These are phyloP conservation scores for Bombardia bombarda DNA, from an alignment of 495 filamentous ascomycete species.

Conservation along the genomic window DNA sequence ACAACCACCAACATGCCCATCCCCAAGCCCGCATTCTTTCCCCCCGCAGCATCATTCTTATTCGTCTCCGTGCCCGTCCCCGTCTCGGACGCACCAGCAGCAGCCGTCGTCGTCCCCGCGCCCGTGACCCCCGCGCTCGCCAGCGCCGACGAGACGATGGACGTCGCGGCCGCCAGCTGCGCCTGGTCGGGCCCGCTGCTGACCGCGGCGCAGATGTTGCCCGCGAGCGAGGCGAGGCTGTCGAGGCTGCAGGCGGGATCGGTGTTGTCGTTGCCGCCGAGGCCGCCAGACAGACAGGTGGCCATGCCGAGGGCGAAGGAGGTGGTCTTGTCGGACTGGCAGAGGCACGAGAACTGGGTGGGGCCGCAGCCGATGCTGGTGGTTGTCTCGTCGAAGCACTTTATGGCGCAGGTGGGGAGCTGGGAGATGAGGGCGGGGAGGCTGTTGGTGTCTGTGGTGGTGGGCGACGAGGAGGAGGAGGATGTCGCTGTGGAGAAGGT, in stretches of 20 bases:
- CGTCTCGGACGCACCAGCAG: not conserved
- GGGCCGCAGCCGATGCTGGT: not conserved
- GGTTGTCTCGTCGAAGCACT: constrained; percentile 6
- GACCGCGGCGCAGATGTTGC: constrained; percentile 5
- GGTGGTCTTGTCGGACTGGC: not conserved
- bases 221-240: constrained; percentile 2
- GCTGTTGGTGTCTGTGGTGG: not conserved
- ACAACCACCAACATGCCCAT: constrained; percentile 8
- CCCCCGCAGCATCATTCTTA: not conserved
- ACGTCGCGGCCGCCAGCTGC: constrained; percentile 3
- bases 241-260: not conserved
- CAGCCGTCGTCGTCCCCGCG: not conserved
- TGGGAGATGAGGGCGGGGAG: constrained; percentile 6
- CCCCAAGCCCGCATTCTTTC: not conserved
- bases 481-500: not conserved
- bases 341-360: constrained; percentile 7
- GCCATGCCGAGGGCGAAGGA: constrained; percentile 2
- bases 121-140: not conserved
- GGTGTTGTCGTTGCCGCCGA: not conserved
- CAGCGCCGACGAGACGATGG: not conserved
- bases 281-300: not conserved
- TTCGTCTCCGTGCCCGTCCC: too few relatives aligned
- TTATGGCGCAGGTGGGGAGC: constrained; percentile 7
- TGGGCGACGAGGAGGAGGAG: not conserved
- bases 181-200: not conserved